These are phyloP conservation scores for Fonsecaea multimorphosa DNA, from an alignment of 2,329 filamentous ascomycete genomes.

Conservation along the genomic window DNA sequence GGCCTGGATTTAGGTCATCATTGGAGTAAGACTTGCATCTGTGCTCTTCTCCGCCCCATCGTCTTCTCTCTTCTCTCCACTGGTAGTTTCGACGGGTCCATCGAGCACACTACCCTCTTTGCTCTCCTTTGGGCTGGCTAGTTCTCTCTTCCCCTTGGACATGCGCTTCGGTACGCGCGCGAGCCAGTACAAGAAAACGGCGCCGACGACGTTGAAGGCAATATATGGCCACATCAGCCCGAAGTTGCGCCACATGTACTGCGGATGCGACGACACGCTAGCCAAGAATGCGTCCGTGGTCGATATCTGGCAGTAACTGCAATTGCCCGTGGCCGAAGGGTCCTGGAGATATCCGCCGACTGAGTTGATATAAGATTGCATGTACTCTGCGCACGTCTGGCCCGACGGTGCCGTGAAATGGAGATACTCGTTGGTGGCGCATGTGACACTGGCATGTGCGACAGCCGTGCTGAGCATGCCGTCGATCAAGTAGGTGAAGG, in stretches of 20 bases:
- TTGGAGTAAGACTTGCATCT: background rate
- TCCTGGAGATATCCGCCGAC: slow-evolving; percentile 62
- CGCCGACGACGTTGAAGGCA: slow-evolving; percentile 65
- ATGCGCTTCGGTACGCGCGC: slow-evolving; percentile 60
- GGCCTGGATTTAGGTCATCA: too few relatives aligned
- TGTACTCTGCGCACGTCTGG: slow-evolving; percentile 66
- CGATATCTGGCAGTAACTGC: slow-evolving; percentile 57
- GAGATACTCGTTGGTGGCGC: slow-evolving; percentile 72
- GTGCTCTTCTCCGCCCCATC: background rate
- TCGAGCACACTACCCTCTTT: slow-evolving; percentile 17
- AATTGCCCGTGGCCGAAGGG: slow-evolving; percentile 51
- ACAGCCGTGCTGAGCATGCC: slow-evolving; percentile 74
- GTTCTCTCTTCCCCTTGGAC: slow-evolving; percentile 26
- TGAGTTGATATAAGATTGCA: slow-evolving; percentile 56
- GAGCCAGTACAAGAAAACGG: slow-evolving; percentile 67
- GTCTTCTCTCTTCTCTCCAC: background rate
- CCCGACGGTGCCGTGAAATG: slow-evolving; percentile 65
- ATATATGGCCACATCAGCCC: slow-evolving; percentile 73
- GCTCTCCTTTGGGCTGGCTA: slow-evolving; percentile 17
- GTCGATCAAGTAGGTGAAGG: slow-evolving; percentile 80
- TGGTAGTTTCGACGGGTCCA: background rate
- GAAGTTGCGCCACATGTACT: slow-evolving; percentile 70
- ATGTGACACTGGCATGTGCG: slow-evolving; percentile 69
- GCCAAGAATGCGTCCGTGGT: slow-evolving; percentile 57
- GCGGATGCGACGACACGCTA: slow-evolving; percentile 50